Evolutionary conservation across 805 yeast species (phyloP).

Genomic region (Yarrowia sp.): DNA sequence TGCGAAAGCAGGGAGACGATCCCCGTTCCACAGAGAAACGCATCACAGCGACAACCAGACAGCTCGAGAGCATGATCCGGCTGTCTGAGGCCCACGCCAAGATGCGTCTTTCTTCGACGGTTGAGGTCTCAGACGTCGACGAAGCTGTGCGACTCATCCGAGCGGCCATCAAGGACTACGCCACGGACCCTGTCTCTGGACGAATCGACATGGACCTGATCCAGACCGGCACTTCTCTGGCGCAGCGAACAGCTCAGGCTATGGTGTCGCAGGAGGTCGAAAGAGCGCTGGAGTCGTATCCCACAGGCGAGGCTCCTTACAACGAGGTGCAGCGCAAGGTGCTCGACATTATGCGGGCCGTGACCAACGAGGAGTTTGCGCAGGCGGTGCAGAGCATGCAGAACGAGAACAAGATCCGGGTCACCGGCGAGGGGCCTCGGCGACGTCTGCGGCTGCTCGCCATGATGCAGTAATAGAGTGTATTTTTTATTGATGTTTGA

Average conservation of each 20-base stretch:
- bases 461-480: neutral
- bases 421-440: constrained; percentile 21
- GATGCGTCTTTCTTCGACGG: constrained; percentile 75
- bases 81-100: constrained; percentile 96
- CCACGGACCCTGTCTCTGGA: constrained; percentile 96
- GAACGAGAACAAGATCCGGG: constrained; percentile 12
- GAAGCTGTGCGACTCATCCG: constrained; percentile 93
- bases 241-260: constrained; percentile 72
- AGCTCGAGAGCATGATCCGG: constrained; percentile 92
- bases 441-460: neutral
- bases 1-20: constrained; percentile 94
- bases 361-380: constrained; percentile 4
- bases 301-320: constrained; percentile 3
- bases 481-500: too few relatives aligned
- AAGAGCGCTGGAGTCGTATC: constrained; percentile 1
- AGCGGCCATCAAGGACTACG: constrained; percentile 95
- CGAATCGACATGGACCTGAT: constrained; percentile 96
- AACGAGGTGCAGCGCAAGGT: constrained; percentile 10
- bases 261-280: constrained; percentile 37
- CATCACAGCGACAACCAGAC: constrained; percentile 97
- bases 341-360: neutral
- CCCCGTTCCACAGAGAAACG: constrained; percentile 80
- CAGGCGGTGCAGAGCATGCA: constrained; percentile 8
- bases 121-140: constrained; percentile 75
- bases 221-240: constrained; percentile 90